phyloP scores from a whole-genome alignment of 1,139 yeast species.

The Hansenula lynferdii region DNA sequence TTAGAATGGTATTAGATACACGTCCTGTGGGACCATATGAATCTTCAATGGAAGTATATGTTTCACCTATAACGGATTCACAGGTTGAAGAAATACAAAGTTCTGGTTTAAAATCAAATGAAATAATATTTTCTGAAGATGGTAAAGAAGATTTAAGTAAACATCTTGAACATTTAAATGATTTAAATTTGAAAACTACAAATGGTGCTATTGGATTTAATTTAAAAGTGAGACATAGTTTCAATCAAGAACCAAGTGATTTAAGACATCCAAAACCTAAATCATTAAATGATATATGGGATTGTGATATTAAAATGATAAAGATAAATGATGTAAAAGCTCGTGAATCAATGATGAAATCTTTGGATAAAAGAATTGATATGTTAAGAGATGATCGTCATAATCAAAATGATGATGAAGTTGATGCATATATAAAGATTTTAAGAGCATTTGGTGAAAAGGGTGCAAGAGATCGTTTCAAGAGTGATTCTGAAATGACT shows the following conservation, averaged over 20 bases:
- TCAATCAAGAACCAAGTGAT: slow-evolving; percentile 10
- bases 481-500: neutral
- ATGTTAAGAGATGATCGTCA: slow-evolving; percentile 4
- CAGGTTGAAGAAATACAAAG: slow-evolving; percentile 17
- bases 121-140: slow-evolving; percentile 7
- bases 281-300: slow-evolving; percentile 25
- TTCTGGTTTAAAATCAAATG: slow-evolving; percentile 8
- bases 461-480: slow-evolving; percentile 15
- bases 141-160: slow-evolving; percentile 9
- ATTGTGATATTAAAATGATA: slow-evolving; percentile 10
- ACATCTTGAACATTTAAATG: slow-evolving; percentile 10
- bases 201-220: slow-evolving; percentile 18
- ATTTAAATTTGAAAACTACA: slow-evolving; percentile 12
- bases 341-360: slow-evolving; percentile 2
- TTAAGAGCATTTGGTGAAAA: slow-evolving; percentile 36
- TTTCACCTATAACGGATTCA: slow-evolving; percentile 18
- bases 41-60: slow-evolving; percentile 25
- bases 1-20: slow-evolving; percentile 15
- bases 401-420: slow-evolving; percentile 22
- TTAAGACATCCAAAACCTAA: slow-evolving; percentile 24
- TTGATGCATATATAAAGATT: slow-evolving; percentile 25
- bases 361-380: neutral
- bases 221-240: slow-evolving; percentile 16
- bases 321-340: slow-evolving; percentile 14
- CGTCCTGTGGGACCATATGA: slow-evolving; percentile 11